phyloP scores from a whole-genome alignment of 495 filamentous ascomycete genomes.

The Lindgomyces ingoldianus region DNA sequence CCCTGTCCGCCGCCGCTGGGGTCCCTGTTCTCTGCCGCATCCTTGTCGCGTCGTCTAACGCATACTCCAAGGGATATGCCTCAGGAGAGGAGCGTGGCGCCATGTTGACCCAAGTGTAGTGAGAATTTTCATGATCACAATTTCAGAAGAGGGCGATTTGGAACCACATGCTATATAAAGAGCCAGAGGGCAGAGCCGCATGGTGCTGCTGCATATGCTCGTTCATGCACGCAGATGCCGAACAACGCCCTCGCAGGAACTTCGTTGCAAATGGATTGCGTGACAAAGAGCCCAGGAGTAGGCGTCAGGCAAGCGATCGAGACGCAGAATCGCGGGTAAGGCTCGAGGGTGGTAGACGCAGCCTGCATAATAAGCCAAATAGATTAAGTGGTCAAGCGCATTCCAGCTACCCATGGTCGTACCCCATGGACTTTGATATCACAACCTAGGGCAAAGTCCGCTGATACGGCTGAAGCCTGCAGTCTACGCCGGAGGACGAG shows the following conservation, averaged over 20 bases:
- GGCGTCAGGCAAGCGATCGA: constrained; percentile 13
- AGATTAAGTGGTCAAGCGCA: constrained; percentile 22
- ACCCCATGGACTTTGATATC: constrained; percentile 3
- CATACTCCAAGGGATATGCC: neutral
- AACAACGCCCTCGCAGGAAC: constrained; percentile 9
- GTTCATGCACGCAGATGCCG: constrained; percentile 30
- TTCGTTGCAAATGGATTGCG: constrained; percentile 11
- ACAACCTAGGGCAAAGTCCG: constrained; percentile 9
- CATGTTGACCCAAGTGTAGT: neutral
- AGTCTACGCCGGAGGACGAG: constrained; percentile 4
- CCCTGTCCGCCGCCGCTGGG: neutral
- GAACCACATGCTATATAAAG: constrained; percentile 1
- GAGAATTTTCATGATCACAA: neutral
- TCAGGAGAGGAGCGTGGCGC: neutral
- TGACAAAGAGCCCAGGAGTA: constrained; percentile 9
- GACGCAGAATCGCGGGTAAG: constrained; percentile 9
- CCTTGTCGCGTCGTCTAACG: neutral
- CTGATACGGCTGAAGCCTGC: neutral
- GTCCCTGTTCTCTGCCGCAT: neutral
- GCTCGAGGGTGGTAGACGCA: constrained; percentile 26
- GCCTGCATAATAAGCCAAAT: constrained; percentile 19
- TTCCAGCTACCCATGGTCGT: neutral
- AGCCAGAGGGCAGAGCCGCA: constrained; percentile 24
- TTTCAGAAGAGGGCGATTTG: neutral
- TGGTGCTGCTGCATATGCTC: constrained; percentile 24